Conservation (phyloP, 768 basidiomycete species). For the Russula foetens region DNA sequence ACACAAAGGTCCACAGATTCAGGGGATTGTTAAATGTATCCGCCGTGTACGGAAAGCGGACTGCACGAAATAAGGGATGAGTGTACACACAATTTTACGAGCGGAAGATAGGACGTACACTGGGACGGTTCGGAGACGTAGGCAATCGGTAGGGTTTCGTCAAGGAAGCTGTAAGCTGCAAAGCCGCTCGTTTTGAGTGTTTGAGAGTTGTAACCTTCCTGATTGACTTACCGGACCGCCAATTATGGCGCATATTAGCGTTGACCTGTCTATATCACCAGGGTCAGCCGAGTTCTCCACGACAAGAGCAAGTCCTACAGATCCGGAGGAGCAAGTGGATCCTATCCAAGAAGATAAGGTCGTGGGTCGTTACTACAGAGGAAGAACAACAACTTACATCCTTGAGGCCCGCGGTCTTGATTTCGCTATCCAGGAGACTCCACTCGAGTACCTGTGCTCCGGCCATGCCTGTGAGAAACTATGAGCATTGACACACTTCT, state of each 20-base stretch:
- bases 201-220: neutral
- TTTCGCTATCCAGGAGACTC: neutral
- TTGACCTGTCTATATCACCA: neutral
- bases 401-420: slow-evolving; percentile 1
- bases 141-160: neutral
- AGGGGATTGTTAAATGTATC: neutral
- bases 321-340: neutral
- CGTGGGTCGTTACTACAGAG: neutral
- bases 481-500: neutral
- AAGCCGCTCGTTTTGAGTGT: neutral
- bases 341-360: neutral
- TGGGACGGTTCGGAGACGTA: neutral
- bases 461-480: neutral
- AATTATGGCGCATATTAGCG: neutral
- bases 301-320: neutral
- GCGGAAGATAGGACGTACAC: neutral
- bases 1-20: neutral
- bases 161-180: neutral
- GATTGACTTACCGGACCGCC: neutral
- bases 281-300: neutral
- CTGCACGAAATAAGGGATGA: no score
- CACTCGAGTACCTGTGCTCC: neutral
- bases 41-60: neutral
- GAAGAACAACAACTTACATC: neutral
- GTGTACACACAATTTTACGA: no score